Evolutionary conservation across 148 eudicot genomes (phyloP).

Genomic region (Rhododendron ferrugineum): DNA sequence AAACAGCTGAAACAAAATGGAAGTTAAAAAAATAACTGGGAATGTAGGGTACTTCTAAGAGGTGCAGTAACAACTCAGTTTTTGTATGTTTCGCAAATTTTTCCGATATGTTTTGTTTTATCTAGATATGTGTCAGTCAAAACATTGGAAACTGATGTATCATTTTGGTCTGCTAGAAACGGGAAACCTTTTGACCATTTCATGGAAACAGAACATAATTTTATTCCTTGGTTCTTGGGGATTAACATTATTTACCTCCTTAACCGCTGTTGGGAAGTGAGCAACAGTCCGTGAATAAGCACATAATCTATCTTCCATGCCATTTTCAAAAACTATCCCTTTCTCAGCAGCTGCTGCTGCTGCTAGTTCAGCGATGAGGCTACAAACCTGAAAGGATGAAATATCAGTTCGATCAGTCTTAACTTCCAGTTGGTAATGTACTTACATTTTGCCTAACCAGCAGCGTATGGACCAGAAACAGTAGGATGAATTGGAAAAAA

Average conservation of each 20-base stretch:
- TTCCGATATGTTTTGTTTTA: background rate
- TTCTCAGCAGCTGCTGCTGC: conserved; percentile 84
- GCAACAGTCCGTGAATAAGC: conserved; percentile 95
- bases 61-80: background rate
- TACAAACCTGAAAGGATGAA: conserved; percentile 45
- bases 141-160: background rate
- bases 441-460: background rate
- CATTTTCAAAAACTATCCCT: conserved; percentile 62
- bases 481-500: background rate
- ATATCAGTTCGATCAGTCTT: background rate
- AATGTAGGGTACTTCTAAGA: background rate
- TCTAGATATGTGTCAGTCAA: background rate
- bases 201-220: background rate
- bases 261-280: conserved; percentile 97
- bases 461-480: background rate
- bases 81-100: background rate
- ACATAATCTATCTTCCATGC: conserved; percentile 78
- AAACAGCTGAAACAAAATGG: background rate
- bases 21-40: background rate
- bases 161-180: background rate
- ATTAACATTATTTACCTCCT: conserved; percentile 54
- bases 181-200: background rate
- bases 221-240: background rate
- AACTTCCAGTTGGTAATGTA: background rate
- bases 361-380: conserved; percentile 78